Evolutionary conservation across 768 basidiomycete species (phyloP).

Genomic region (Sporobolomyces pararoseus): DNA sequence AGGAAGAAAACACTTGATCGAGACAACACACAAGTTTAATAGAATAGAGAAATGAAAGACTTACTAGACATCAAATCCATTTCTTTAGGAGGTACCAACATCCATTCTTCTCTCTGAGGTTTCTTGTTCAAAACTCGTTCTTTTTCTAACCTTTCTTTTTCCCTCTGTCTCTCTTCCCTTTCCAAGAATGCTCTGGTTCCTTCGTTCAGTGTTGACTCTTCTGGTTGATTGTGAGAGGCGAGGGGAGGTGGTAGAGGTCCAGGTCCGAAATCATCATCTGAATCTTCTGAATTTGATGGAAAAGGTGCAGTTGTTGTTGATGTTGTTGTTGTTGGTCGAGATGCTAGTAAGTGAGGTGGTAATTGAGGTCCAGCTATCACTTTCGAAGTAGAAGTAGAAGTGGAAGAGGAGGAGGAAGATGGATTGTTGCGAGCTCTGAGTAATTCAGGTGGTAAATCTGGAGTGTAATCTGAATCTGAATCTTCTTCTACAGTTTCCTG

Average conservation of each 20-base stretch:
- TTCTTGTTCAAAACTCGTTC: constrained; percentile 63
- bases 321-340: too few species aligned
- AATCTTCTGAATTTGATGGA: constrained; percentile 50
- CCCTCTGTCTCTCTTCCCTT: constrained; percentile 70
- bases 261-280: constrained; percentile 74
- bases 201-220: constrained; percentile 56
- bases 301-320: constrained; percentile 38
- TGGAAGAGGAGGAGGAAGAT: background rate
- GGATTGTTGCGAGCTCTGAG: background rate
- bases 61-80: constrained; percentile 73
- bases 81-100: constrained; percentile 85
- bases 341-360: constrained; percentile 56
- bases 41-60: constrained; percentile 50
- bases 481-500: constrained; percentile 30
- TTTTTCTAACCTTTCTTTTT: constrained; percentile 60
- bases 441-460: constrained; percentile 24
- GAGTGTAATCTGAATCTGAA: constrained; percentile 46
- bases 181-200: constrained; percentile 80
- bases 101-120: constrained; percentile 89
- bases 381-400: background rate
- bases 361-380: constrained; percentile 54
- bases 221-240: constrained; percentile 47
- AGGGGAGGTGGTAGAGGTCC: constrained; percentile 61
- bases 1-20: too few species aligned
- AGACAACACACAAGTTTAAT: too few species aligned